Evolutionary conservation across 768 basidiomycete genomes (phyloP), one percentile per base, ranked within the genome.

Genomic region (Psilocybe cyanescens): DNA sequence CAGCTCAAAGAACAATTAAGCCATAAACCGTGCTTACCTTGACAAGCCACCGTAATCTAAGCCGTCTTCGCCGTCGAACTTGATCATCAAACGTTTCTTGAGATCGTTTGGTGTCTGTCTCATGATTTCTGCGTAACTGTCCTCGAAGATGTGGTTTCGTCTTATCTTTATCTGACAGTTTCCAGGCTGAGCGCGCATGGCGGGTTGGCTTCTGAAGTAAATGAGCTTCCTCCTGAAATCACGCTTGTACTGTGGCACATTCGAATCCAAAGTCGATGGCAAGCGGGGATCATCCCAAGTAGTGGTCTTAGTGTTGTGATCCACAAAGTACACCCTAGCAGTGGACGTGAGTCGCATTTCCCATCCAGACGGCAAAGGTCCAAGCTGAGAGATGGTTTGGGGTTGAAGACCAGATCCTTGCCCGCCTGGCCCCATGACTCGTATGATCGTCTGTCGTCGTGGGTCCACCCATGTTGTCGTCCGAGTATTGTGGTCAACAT

Each of bases 401-500:
- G 95, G 94, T 73, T 98, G 96, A 29, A 95, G 80, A 4, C 91
- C 86, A 14, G 94, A 79, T 65, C 91, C 92, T 75, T 93, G 93
- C 9, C 96, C 95, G 69, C 87, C 88, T 19, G 95, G 94, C 17
- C 94, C 96, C 89, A 99, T 92, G 51, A 98, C 96, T 64, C 97
- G 95, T 61, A 99, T 91, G 62, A 99, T 86, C 9, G 95, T 95
- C 78, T 99, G 97, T 49, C 97, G 88, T 53, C 97, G 91, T 41
- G 97, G 97, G 73, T 99, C 97, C 24, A 99, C 96, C 97, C 97
- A 99, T n/a, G 97, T 99, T 33, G 97, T 99, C 17, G 97, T 99
- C 51, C 97, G 88, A 9, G 97, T 99, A 72, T 99, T 99, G 79
- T 99, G 97, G 74, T 99, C 97, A 53, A 99, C 97, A 74, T 97